These are phyloP conservation scores for Didymella pomorum DNA, from an alignment of 2,329 filamentous ascomycete genomes.

Conservation along the genomic window DNA sequence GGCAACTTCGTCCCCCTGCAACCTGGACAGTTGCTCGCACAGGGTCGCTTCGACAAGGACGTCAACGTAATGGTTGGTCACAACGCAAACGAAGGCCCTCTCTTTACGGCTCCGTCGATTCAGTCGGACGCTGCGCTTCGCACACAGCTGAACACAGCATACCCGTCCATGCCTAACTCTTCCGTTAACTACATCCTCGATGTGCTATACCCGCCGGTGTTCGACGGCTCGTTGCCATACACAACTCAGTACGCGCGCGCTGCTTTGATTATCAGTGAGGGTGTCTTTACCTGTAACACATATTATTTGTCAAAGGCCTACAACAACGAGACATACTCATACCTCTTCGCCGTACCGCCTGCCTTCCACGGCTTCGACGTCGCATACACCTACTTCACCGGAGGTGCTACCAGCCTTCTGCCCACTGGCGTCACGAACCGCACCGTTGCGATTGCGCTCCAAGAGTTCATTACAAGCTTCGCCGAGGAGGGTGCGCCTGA, in stretches of 20 bases:
- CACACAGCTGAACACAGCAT: slow-evolving; percentile 31
- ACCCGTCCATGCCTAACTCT: slow-evolving; percentile 43
- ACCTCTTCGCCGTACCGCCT: slow-evolving; percentile 62
- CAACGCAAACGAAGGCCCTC: slow-evolving; percentile 56
- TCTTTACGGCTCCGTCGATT: slow-evolving; percentile 54
- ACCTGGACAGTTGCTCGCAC: slow-evolving; percentile 46
- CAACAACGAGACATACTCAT: slow-evolving; percentile 58
- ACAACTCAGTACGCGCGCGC: slow-evolving; percentile 55
- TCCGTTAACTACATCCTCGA: slow-evolving; percentile 54
- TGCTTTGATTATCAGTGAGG: slow-evolving; percentile 55
- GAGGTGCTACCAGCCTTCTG: slow-evolving; percentile 28
- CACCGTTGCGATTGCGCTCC: slow-evolving; percentile 54
- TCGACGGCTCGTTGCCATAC: slow-evolving; percentile 58
- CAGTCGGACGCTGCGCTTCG: slow-evolving; percentile 42
- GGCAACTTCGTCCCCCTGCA: slow-evolving; percentile 44
- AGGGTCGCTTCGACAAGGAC: slow-evolving; percentile 49
- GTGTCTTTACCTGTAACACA: slow-evolving; percentile 61
- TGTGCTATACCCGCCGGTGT: slow-evolving; percentile 60
- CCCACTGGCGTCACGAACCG: slow-evolving; percentile 37
- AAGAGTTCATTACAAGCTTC: slow-evolving; percentile 57
- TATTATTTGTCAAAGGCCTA: slow-evolving; percentile 59
- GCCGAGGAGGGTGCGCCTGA: slow-evolving; percentile 52
- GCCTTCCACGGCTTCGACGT: slow-evolving; percentile 63
- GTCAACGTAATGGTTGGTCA: slow-evolving; percentile 52
- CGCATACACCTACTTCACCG: slow-evolving; percentile 62